These are phyloP conservation scores for Botrytis deweyae DNA, from an alignment of 2,329 filamentous ascomycete genomes.

Conservation along the genomic window DNA sequence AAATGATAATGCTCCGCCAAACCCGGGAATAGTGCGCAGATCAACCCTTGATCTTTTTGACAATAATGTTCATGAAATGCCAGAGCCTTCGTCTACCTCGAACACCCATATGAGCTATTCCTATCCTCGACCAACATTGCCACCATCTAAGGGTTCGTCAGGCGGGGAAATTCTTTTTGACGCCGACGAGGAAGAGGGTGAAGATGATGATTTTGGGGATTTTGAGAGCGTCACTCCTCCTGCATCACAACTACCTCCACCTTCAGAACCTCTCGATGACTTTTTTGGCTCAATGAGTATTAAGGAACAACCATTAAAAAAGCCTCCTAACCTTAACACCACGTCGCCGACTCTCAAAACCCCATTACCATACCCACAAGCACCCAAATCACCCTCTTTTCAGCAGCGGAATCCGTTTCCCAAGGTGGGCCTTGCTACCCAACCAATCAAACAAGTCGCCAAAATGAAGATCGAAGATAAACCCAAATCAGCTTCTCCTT, in stretches of 20 bases:
- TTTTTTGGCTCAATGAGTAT: conserved; percentile 35
- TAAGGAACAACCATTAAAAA: conserved; percentile 38
- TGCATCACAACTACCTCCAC: conserved; percentile 25
- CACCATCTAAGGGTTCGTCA: conserved; percentile 25
- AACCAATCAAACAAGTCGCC: conserved; percentile 37
- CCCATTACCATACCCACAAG: conserved; percentile 46
- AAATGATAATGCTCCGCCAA: conserved; percentile 20
- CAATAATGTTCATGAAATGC: conserved; percentile 26
- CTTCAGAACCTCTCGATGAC: conserved; percentile 37
- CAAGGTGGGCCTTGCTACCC: conserved; percentile 48
- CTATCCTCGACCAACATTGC: neutral
- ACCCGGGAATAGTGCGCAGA: conserved; percentile 28
- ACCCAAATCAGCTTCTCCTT: conserved; percentile 37
- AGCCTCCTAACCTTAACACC: conserved; percentile 39
- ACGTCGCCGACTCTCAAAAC: conserved; percentile 35
- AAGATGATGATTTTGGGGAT: conserved; percentile 66
- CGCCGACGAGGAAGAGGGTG: conserved; percentile 44
- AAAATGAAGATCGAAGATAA: conserved; percentile 39
- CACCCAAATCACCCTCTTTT: conserved; percentile 53
- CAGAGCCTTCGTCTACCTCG: conserved; percentile 13
- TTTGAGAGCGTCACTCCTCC: conserved; percentile 56
- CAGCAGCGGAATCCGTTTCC: conserved; percentile 54
- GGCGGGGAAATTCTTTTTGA: conserved; percentile 40
- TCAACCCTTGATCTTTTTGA: conserved; percentile 36
- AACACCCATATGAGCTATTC: conserved; percentile 18